Conservation (phyloP, 2,329 filamentous ascomycete genomes). For the Aspergillus pseudoviridinutans region DNA sequence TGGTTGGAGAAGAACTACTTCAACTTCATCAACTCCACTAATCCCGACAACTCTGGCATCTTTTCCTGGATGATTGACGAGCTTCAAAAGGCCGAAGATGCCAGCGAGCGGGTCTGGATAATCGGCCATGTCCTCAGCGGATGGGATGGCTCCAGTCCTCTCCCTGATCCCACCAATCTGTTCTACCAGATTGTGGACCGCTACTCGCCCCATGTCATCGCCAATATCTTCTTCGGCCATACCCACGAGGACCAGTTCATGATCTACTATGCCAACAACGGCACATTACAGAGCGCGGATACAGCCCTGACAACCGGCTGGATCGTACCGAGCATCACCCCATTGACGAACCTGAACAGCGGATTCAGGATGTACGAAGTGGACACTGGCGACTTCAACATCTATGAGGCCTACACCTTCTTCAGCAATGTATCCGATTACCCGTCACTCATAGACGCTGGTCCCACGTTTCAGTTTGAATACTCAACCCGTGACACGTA, state of each 20-base stretch:
- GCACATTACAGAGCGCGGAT: conserved; percentile 37
- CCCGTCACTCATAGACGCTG: conserved; percentile 34
- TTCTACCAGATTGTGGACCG: conserved; percentile 55
- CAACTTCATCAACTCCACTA: conserved; percentile 50
- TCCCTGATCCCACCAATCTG: conserved; percentile 52
- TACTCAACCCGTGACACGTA: conserved; percentile 52
- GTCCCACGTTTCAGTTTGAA: conserved; percentile 48
- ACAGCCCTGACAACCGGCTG: conserved; percentile 49
- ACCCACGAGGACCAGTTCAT: conserved; percentile 54
- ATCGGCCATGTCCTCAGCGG: conserved; percentile 53
- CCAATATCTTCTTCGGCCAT: conserved; percentile 53
- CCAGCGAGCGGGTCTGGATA: conserved; percentile 52
- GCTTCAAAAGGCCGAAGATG: conserved; percentile 51
- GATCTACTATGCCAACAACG: conserved; percentile 53
- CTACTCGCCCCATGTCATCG: conserved; percentile 54
- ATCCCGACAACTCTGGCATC: conserved; percentile 49
- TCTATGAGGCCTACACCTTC: conserved; percentile 54
- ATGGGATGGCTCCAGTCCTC: conserved; percentile 53
- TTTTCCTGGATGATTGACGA: conserved; percentile 50
- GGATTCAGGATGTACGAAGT: conserved; percentile 54
- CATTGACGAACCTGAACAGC: conserved; percentile 52
- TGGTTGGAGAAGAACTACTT: conserved; percentile 41
- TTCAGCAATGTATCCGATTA: conserved; percentile 50
- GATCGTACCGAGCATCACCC: conserved; percentile 51
- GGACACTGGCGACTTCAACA: conserved; percentile 51